These are phyloP conservation scores for Panaeolus cyanescens DNA, from an alignment of 768 basidiomycete genomes.

Conservation along the genomic window DNA sequence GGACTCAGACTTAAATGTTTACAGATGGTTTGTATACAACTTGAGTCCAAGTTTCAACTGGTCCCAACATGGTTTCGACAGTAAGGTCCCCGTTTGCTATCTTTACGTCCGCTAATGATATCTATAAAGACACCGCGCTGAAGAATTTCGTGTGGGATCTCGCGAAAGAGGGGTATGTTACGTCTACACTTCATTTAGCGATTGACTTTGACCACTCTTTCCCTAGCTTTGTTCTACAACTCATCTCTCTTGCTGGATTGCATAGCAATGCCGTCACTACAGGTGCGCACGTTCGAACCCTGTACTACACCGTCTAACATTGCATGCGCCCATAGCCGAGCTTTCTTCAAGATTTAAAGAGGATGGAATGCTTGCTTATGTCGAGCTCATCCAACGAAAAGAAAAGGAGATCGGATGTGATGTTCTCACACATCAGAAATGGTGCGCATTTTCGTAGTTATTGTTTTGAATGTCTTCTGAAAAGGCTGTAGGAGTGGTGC, in stretches of 20 bases:
- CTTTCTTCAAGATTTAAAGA: constrained; percentile 78
- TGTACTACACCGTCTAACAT: not conserved
- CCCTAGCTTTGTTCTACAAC: constrained; percentile 79
- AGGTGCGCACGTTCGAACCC: constrained; percentile 40
- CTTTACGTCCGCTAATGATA: constrained; percentile 4
- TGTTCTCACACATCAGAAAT: constrained; percentile 93
- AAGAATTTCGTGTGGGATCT: constrained; percentile 91
- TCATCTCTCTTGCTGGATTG: constrained; percentile 89
- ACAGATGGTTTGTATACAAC: constrained; percentile 88
- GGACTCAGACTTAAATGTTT: not conserved
- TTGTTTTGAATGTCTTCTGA: not conserved
- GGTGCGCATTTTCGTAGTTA: constrained; percentile 39
- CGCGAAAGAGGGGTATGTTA: constrained; percentile 80
- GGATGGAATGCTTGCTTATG: constrained; percentile 93
- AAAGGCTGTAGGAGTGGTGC: constrained; percentile 72
- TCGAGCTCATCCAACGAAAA: constrained; percentile 83
- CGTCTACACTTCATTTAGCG: constrained; percentile 13
- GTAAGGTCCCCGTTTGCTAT: constrained; percentile 29
- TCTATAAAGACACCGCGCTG: constrained; percentile 60
- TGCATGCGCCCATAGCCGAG: constrained; percentile 52
- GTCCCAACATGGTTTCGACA: constrained; percentile 78
- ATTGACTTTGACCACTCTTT: constrained; percentile 9
- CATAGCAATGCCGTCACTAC: constrained; percentile 82
- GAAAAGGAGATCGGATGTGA: constrained; percentile 89
- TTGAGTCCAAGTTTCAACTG: constrained; percentile 95